Evolutionary conservation across 129 eudicot genomes (phyloP), one percentile per base, ranked within the genome.

Genomic region (Deinandra increscens): DNA sequence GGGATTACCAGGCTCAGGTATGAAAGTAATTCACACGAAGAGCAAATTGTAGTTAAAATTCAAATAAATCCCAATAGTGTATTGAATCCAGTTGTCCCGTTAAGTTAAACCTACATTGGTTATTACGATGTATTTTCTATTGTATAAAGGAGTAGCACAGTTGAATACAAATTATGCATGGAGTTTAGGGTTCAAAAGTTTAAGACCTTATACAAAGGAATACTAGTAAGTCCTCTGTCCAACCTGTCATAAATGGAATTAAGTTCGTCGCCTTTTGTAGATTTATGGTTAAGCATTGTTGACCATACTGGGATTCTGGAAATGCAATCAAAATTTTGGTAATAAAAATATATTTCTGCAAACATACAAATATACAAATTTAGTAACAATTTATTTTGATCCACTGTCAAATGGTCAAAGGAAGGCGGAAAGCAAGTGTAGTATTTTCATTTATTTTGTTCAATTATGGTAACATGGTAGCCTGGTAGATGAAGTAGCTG

Each of bases 1-100:
- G 99, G 99, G 91, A 89, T 75, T 93, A 89, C 68, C 99, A 93
- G 87, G 72, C 90, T 76, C 96, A 89, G 98, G 98, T 93, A 86
- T 59, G 81, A 9, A 45, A 44, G 69, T 46, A 55, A 50, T 34
- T 45, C 11, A 51, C 9, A 13, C 65, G 68, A 33, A 5, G 53
- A 23, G 45, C 15, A 61, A 66, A 56, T 58, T 75, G 33, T 71
- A 46, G 72, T 34, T 51, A 41, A 14, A 18, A 34, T 58, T 49
- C 45, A 77, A 34, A 33, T 9, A 38, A 34, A 63, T 63, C 22
- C 6, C 22, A 42, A 70, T 63, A 31, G 60, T 12, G 9, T 41
- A 41, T 17, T 4, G 46, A 64, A n/a, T 50, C 41, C 44, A 64
- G 50, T 69, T 17, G 60, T 63, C 60, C 10, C 51, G 42, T 53